Conservation (phyloP, 1,284 basidiomycete genomes). For the Paramarasmius palmivorus region DNA sequence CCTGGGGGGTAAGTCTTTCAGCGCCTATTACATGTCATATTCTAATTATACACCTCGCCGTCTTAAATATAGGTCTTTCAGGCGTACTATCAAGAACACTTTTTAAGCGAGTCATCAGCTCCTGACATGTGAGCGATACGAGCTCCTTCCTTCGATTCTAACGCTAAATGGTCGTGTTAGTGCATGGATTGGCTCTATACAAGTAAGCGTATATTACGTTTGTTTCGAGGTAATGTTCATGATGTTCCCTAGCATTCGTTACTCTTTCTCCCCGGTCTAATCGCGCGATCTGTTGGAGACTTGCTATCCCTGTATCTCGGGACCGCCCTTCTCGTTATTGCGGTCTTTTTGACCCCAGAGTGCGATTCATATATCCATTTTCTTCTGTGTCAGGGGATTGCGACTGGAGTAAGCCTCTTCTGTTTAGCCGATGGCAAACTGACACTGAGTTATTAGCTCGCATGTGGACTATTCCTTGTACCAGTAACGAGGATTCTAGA, state of each 20-base stretch:
- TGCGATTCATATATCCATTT: conserved; percentile 62
- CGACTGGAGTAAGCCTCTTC: conserved; percentile 40
- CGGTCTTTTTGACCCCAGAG: conserved; percentile 56
- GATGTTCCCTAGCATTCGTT: conserved; percentile 28
- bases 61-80: conserved; percentile 33
- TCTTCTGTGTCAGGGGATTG: conserved; percentile 54
- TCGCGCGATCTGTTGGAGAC: conserved; percentile 59
- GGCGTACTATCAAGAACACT: conserved; percentile 47
- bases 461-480: neutral
- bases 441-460: neutral
- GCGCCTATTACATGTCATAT: too few relatives aligned
- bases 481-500: neutral
- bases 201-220: conserved; percentile 36
- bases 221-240: neutral
- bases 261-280: conserved; percentile 44
- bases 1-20: conserved; percentile 8
- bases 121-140: conserved; percentile 53
- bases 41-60: neutral
- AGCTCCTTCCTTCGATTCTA: neutral
- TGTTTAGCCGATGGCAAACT: too few relatives aligned
- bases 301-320: conserved; percentile 49
- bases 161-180: conserved; percentile 30
- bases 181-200: conserved; percentile 76
- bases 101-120: conserved; percentile 38
- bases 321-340: conserved; percentile 45